Conservation (phyloP, 1,139 yeast species). For the Hemisphaericaspora xylanilytica region DNA sequence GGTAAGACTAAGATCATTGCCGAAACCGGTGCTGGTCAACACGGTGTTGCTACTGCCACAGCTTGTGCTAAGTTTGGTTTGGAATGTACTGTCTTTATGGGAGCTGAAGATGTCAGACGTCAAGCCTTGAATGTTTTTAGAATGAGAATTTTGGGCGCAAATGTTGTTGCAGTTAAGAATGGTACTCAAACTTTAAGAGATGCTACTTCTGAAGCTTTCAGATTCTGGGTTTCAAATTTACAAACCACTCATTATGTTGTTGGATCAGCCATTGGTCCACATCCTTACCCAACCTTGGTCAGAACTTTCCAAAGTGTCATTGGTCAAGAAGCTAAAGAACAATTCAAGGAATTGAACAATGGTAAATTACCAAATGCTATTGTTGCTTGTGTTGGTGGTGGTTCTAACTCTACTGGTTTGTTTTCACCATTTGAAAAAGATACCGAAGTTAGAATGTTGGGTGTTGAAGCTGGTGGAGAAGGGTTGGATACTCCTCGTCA, state of each 20-base stretch:
- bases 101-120: conserved; percentile 98
- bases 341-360: conserved; percentile 71
- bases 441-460: conserved; percentile 70
- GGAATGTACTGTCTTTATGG: conserved; percentile 96
- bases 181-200: conserved; percentile 97
- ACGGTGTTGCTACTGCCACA: conserved; percentile 99
- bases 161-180: conserved; percentile 86
- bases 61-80: conserved; percentile 98
- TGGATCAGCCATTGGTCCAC: conserved; percentile 99
- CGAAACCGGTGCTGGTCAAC: conserved; percentile 99
- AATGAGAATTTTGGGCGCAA: conserved; percentile 95
- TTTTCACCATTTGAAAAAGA: conserved; percentile 92
- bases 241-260: conserved; percentile 88
- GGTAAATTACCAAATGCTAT: conserved; percentile 89
- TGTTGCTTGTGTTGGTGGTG: conserved; percentile 99
- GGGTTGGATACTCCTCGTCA: conserved; percentile 85
- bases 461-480: conserved; percentile 99
- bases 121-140: conserved; percentile 97
- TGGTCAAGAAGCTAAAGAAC: conserved; percentile 92
- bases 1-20: conserved; percentile 93
- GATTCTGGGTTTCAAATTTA: conserved; percentile 91
- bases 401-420: conserved; percentile 95
- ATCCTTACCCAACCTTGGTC: conserved; percentile 96
- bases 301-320: conserved; percentile 98
- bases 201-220: conserved; percentile 95